Conservation (phyloP, 2,329 filamentous ascomycete genomes). For the Aspergillus candidus region DNA sequence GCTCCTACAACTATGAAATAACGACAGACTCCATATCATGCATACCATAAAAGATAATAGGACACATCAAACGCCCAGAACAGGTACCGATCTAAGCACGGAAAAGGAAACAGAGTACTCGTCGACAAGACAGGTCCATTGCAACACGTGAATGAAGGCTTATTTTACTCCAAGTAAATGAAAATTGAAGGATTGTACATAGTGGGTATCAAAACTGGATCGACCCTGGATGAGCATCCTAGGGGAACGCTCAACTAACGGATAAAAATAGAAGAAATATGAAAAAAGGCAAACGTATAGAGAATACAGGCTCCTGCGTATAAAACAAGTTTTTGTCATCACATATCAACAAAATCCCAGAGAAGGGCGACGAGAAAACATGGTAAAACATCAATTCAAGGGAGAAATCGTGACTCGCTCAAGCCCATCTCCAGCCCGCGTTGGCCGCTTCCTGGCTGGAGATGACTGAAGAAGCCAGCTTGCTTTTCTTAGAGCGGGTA, state of each 20-base stretch:
- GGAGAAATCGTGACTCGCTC: constrained; percentile 2
- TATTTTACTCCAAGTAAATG: background rate
- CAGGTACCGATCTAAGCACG: background rate
- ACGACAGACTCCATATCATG: background rate
- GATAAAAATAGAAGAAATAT: constrained; percentile 4
- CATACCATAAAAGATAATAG: background rate
- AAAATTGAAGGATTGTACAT: constrained; percentile 1
- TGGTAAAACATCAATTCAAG: background rate
- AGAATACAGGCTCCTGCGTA: background rate
- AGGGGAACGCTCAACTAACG: background rate
- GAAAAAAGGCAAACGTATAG: constrained; percentile 1
- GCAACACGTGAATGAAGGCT: background rate
- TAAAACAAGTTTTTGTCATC: background rate
- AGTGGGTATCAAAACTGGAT: constrained; percentile 4
- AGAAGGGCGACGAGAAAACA: background rate
- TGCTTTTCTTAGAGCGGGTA: constrained; percentile 7
- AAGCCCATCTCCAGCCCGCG: constrained; percentile 38
- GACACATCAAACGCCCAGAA: no score
- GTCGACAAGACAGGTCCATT: background rate
- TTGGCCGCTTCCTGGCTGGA: constrained; percentile 20
- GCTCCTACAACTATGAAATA: no score
- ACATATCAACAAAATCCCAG: background rate
- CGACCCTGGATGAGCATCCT: background rate
- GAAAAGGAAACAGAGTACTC: background rate
- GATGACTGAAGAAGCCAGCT: constrained; percentile 21